Evolutionary conservation across 768 basidiomycete genomes (phyloP).

Genomic region (Hebeloma cylindrosporum): DNA sequence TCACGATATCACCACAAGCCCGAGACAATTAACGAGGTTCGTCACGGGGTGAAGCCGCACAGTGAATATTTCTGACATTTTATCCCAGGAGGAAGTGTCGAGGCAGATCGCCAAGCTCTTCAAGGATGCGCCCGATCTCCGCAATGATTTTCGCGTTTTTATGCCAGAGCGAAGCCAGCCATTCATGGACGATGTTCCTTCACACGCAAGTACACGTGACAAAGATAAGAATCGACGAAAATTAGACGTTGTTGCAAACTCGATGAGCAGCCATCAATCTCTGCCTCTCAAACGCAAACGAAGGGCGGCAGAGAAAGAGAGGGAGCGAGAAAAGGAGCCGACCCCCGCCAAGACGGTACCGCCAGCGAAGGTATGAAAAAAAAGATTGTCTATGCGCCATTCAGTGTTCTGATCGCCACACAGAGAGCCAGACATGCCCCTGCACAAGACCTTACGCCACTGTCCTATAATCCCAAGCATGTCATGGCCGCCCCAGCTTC

Average conservation of each 20-base stretch:
- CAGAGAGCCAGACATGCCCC: constrained; percentile 41
- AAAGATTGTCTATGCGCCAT: constrained; percentile 19
- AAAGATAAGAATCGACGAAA: constrained; percentile 48
- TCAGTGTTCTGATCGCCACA: constrained; percentile 10
- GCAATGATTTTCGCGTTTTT: constrained; percentile 73
- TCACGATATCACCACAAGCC: constrained; percentile 61
- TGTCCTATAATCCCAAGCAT: constrained; percentile 37
- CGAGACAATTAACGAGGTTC: constrained; percentile 61
- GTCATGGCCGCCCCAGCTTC: constrained; percentile 32
- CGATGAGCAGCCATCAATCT: constrained; percentile 24
- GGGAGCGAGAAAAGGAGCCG: constrained; percentile 38
- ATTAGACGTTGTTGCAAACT: constrained; percentile 38
- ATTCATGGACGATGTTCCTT: constrained; percentile 44
- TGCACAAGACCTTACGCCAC: constrained; percentile 38
- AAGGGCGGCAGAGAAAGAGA: constrained; percentile 52
- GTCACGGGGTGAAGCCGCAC: no score
- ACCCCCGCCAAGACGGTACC: constrained; percentile 30
- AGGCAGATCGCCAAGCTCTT: constrained; percentile 68
- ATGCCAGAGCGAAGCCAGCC: constrained; percentile 62
- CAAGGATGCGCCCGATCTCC: constrained; percentile 73
- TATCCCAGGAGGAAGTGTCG: constrained; percentile 60
- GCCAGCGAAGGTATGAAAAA: constrained; percentile 39
- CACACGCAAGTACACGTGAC: constrained; percentile 33
- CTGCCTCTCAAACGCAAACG: constrained; percentile 68
- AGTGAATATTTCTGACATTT: no score